Conservation (phyloP, 345 rosid genomes). For the Euphorbia tirucalli region DNA sequence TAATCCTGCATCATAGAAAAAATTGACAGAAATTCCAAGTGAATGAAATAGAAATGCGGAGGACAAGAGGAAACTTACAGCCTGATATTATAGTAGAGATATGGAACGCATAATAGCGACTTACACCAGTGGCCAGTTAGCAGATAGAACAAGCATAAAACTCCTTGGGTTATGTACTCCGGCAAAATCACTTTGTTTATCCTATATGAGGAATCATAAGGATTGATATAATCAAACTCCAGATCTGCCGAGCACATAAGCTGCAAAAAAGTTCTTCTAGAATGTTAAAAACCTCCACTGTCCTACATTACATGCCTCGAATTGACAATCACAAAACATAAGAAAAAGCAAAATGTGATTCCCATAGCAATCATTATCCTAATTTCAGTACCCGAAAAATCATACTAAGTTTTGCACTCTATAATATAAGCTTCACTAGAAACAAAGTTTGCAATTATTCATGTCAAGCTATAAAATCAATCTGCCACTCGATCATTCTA, state of each 20-base stretch:
- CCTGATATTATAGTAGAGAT: conserved; percentile 35
- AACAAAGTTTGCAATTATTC: background rate
- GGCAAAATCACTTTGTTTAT: conserved; percentile 40
- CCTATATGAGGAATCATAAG: conserved; percentile 37
- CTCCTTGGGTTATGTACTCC: conserved; percentile 37
- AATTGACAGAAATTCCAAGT: background rate
- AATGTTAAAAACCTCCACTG: background rate
- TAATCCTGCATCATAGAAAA: background rate
- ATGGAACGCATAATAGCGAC: conserved; percentile 36
- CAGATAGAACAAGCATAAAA: conserved; percentile 33
- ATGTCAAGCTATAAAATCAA: background rate
- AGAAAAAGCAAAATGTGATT: background rate
- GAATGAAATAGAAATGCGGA: background rate
- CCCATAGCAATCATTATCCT: background rate
- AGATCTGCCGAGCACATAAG: conserved; percentile 46
- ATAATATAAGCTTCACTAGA: background rate
- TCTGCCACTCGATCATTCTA: background rate
- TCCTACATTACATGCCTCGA: background rate
- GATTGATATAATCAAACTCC: conserved; percentile 45
- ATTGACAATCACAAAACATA: background rate
- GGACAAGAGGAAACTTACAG: conserved; percentile 32
- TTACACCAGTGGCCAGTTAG: conserved; percentile 47
- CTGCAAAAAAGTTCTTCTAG: conserved; percentile 22
- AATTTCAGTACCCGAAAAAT: background rate
- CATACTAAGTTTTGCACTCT: background rate